Evolutionary conservation across 2,329 filamentous ascomycete species (phyloP), one percentile per base, ranked within the genome.

Genomic region (Talaromyces verruculosus): DNA sequence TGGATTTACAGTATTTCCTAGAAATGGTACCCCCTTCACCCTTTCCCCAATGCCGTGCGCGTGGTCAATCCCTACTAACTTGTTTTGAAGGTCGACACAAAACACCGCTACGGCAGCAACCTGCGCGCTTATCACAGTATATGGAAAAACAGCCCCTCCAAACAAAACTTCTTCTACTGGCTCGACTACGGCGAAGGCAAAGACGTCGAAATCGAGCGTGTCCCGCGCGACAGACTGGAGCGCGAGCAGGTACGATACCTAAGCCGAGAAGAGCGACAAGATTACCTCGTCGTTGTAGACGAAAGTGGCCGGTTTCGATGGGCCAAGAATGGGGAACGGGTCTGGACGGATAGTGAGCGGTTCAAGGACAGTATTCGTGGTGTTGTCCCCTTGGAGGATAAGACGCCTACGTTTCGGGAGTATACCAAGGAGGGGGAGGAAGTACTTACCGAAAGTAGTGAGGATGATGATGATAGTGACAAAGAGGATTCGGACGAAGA

Each of bases 111-210:
- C 73, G 93, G 93, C 3, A 90, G 88, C 63, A 96, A 95, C 70
- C 78, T 97, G 61, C 84, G 91, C 37, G 85, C 87, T 37, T 97
- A 97, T 71, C 93, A 97, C 73, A 86, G 88, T 67, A 87, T 91
- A 69, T 97, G 93, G 93, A 92, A 92, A 76, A 87, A 85, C 67
- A 82, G 87, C 1, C 83, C 91, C 33, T 94, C 92, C 0, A 86
- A 88, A 4, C 90, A 97, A 75, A 96, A 95, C 74, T 97, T 93
- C 83, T 97, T 97, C 76, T 94, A 93, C 79, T 97, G 93, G 93
- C 83, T 97, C 1, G 93, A 97, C 74, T 84, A 90, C 66, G 93
- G 93, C 5, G 89, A 89, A 59, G 93, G 93, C 0, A 87, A 82
- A 70, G 77, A 85, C 45, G 75, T 95, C 51, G 89, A 94, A 68